A percentile compares a stretch with the other conserved stretches of the same genome.
phyloP scores from a whole-genome alignment of 805 yeast genomes.

The Lipomyces sp. region DNA sequence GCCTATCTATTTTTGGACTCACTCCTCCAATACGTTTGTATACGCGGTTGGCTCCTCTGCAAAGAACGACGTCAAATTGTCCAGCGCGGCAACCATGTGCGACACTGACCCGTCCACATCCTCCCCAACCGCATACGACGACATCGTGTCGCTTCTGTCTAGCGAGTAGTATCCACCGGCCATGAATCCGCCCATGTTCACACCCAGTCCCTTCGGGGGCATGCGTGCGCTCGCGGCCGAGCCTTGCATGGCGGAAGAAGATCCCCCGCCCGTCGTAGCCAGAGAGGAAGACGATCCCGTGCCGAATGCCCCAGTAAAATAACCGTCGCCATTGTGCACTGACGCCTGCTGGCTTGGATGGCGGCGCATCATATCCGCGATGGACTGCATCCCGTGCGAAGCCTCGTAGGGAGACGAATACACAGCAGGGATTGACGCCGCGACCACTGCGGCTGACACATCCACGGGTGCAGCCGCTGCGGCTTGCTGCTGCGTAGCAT shows the following conservation, averaged over 20 bases:
- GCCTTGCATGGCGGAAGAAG: background rate
- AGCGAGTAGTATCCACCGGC: conserved; percentile 27
- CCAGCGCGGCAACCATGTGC: conserved; percentile 89
- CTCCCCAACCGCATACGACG: conserved; percentile 38
- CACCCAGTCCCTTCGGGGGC: background rate
- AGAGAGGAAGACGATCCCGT: background rate
- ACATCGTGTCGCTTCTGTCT: conserved; percentile 45
- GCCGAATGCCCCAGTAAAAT: conserved; percentile 23
- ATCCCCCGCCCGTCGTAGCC: no score
- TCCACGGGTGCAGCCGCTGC: no score
- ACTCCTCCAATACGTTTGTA: conserved; percentile 19
- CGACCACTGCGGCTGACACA: no score
- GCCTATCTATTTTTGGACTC: no score
- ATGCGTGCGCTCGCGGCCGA: background rate
- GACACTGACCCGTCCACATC: conserved; percentile 71
- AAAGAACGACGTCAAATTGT: conserved; percentile 83
- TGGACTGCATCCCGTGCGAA: no score
- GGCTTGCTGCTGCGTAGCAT: no score
- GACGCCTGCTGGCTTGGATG: conserved; percentile 11
- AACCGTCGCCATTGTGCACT: conserved; percentile 16
- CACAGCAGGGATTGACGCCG: no score
- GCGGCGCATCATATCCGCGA: background rate
- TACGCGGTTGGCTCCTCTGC: conserved; percentile 50
- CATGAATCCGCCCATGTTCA: background rate
- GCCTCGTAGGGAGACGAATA: no score